These are phyloP conservation scores for Penicillium chermesinum DNA, from an alignment of 495 filamentous ascomycete genomes.

Conservation along the genomic window DNA sequence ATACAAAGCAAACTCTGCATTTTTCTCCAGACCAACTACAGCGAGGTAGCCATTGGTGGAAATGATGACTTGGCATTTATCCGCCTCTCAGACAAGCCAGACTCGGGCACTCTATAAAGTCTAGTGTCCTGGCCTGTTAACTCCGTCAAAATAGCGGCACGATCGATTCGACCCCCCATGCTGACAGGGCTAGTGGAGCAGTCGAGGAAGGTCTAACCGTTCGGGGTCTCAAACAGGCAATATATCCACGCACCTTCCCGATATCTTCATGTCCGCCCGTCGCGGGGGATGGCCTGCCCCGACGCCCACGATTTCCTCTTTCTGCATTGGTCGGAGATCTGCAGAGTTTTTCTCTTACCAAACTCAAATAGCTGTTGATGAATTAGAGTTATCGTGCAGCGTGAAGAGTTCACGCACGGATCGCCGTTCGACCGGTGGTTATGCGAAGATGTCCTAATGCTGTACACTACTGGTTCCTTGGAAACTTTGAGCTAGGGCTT, in stretches of 20 bases:
- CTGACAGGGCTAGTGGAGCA: neutral
- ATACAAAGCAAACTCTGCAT: neutral
- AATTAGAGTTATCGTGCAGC: too few species aligned
- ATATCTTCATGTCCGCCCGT: too few species aligned
- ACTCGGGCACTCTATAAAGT: conserved; percentile 13
- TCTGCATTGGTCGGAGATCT: too few species aligned
- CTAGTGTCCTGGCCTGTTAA: conserved; percentile 1
- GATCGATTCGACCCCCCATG: conserved; percentile 9
- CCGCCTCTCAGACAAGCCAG: neutral
- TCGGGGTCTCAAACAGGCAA: neutral
- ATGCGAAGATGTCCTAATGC: too few species aligned
- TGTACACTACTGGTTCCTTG: too few species aligned
- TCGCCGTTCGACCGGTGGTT: too few species aligned
- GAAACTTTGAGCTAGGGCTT: too few species aligned
- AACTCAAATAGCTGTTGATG: too few species aligned
- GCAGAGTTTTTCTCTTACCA: too few species aligned
- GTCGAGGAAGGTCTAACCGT: neutral
- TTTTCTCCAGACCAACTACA: neutral
- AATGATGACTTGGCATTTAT: neutral
- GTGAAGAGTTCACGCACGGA: too few species aligned
- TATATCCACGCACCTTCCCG: neutral
- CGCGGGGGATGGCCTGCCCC: too few species aligned
- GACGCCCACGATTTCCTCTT: neutral
- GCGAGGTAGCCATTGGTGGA: neutral
- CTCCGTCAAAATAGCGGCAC: conserved; percentile 11